Percentiles rank a stretch among this genome's conserved stretches.
These are phyloP conservation scores for Talaromyces islandicus DNA, from an alignment of 2,329 filamentous ascomycete genomes.

Conservation along the genomic window DNA sequence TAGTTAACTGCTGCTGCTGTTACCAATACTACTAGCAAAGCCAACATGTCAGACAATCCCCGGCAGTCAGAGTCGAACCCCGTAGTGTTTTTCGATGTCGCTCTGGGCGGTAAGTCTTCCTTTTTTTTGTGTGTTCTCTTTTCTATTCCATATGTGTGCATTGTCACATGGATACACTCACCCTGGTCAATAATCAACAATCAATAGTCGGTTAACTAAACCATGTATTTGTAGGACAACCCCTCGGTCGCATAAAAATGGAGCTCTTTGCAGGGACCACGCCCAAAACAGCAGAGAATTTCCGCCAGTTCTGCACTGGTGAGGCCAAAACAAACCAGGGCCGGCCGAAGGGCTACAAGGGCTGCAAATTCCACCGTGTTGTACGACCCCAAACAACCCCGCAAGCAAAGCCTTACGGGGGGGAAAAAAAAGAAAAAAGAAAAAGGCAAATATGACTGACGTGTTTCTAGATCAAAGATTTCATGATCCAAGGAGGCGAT, in stretches of 20 bases:
- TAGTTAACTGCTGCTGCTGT: background rate
- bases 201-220: background rate
- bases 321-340: slow-evolving; percentile 75
- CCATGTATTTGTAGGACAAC: slow-evolving; percentile 56
- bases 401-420: slow-evolving; percentile 8
- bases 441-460: background rate
- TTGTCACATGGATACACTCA: background rate
- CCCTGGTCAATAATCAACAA: background rate
- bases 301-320: slow-evolving; percentile 93
- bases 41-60: slow-evolving; percentile 8
- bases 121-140: background rate
- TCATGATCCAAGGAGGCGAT: slow-evolving; percentile 97
- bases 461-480: slow-evolving; percentile 69
- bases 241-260: slow-evolving; percentile 80
- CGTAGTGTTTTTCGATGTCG: slow-evolving; percentile 46
- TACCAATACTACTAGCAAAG: background rate
- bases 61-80: slow-evolving; percentile 27
- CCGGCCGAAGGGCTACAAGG: slow-evolving; percentile 86
- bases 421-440: too few species aligned
- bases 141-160: background rate
- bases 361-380: slow-evolving; percentile 87
- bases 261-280: slow-evolving; percentile 82
- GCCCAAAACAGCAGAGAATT: slow-evolving; percentile 90
- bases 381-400: slow-evolving; percentile 46
- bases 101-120: slow-evolving; percentile 39